Evolutionary conservation across 208 protist genomes (phyloP).

Genomic region (Lotmaria passim): DNA sequence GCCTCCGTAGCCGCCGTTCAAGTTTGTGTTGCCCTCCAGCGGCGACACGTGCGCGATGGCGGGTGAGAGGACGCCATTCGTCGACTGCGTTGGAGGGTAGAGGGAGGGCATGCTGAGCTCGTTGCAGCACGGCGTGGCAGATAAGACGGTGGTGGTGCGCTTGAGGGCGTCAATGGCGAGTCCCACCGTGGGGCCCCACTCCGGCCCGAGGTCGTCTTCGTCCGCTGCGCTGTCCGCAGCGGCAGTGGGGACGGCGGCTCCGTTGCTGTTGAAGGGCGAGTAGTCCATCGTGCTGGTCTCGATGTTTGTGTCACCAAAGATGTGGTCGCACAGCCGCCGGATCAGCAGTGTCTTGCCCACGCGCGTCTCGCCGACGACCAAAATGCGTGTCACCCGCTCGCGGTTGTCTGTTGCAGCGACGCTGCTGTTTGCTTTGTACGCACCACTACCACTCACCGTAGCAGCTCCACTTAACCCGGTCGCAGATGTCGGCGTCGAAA

Average conservation of each 20-base stretch:
- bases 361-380: constrained; percentile 77
- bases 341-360: constrained; percentile 88
- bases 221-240: constrained; percentile 1
- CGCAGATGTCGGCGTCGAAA: no score
- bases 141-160: constrained; percentile 31
- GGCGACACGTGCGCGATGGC: neutral
- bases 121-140: neutral
- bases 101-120: constrained; percentile 6
- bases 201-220: constrained; percentile 28
- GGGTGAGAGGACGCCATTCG: neutral
- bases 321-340: constrained; percentile 57
- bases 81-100: neutral
- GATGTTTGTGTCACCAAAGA: constrained; percentile 38
- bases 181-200: constrained; percentile 63
- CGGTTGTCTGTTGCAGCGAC: neutral
- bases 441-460: neutral
- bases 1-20: constrained; percentile 10
- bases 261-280: constrained; percentile 1
- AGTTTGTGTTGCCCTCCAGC: neutral
- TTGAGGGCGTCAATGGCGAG: constrained; percentile 57
- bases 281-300: constrained; percentile 1
- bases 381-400: constrained; percentile 50
- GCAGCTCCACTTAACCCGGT: neutral
- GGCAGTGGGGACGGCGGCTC: no score
- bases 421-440: neutral